phyloP scores from a whole-genome alignment of 176 grass and related monocot species.

The Zoysia pacifica region DNA sequence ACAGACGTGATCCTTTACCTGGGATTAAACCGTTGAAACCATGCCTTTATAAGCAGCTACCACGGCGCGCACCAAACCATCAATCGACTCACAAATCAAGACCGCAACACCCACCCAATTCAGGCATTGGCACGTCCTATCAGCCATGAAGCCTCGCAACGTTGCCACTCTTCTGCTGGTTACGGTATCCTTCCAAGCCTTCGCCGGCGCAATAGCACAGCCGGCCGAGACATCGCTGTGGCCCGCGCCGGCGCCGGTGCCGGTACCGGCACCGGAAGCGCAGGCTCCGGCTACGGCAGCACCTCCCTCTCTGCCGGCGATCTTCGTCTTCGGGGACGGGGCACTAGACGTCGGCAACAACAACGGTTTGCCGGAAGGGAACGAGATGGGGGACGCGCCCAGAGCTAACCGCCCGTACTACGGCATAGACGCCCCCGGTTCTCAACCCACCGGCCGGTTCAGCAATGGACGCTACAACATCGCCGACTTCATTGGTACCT shows the following conservation, averaged over 20 bases:
- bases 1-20: no score
- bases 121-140: not conserved
- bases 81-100: not conserved
- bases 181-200: not conserved
- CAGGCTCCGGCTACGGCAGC: not conserved
- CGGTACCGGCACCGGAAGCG: not conserved
- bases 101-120: not conserved
- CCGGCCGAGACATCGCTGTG: not conserved
- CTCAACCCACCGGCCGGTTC: conserved; percentile 42
- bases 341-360: conserved; percentile 40
- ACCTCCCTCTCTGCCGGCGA: conserved; percentile 16
- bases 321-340: conserved; percentile 43
- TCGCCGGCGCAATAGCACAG: not conserved
- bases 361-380: conserved; percentile 6
- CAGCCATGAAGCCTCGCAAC: not conserved
- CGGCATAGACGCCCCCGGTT: conserved; percentile 39
- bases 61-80: not conserved
- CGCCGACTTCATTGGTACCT: conserved; percentile 35
- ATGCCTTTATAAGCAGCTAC: not conserved
- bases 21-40: not conserved
- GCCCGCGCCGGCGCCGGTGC: no score
- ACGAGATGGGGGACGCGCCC: not conserved
- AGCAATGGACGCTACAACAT: conserved; percentile 49
- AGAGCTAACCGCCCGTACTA: conserved; percentile 38
- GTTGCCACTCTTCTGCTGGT: not conserved